A percentile compares a stretch with the other conserved stretches of the same genome.
phyloP scores from a whole-genome alignment of 345 rosid species.

The Brassica juncea region DNA sequence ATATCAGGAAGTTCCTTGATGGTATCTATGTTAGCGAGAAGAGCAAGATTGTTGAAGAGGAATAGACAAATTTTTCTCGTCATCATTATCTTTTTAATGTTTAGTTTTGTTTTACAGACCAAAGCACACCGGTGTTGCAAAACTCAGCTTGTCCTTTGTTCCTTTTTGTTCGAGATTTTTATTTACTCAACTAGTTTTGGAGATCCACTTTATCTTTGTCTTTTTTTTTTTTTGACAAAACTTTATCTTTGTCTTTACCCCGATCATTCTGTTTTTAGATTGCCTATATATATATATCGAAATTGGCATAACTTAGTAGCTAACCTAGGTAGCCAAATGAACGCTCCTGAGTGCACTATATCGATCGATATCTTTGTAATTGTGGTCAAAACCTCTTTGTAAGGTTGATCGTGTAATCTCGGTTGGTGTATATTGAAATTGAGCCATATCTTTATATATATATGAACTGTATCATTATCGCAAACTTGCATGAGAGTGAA shows the following conservation, averaged over 20 bases:
- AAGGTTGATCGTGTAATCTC: too few relatives aligned
- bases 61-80: neutral
- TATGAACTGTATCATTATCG: too few relatives aligned
- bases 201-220: neutral
- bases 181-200: slow-evolving; percentile 3
- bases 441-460: too few relatives aligned
- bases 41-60: slow-evolving; percentile 47
- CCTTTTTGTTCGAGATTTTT: slow-evolving; percentile 11
- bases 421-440: too few relatives aligned
- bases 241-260: neutral
- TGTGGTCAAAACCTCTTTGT: too few relatives aligned
- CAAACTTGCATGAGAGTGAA: too few relatives aligned
- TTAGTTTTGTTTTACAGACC: slow-evolving; percentile 16
- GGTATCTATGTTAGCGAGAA: slow-evolving; percentile 70
- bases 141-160: slow-evolving; percentile 11
- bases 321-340: too few relatives aligned
- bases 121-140: slow-evolving; percentile 7
- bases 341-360: too few relatives aligned
- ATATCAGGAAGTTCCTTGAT: slow-evolving; percentile 67
- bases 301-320: too few relatives aligned
- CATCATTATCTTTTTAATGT: neutral
- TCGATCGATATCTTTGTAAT: too few relatives aligned
- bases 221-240: too few relatives aligned
- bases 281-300: neutral
- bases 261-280: neutral